Base-by-base conservation (phyloP, 1,139 yeast genomes). In the Geotrichum europaeum region DNA sequence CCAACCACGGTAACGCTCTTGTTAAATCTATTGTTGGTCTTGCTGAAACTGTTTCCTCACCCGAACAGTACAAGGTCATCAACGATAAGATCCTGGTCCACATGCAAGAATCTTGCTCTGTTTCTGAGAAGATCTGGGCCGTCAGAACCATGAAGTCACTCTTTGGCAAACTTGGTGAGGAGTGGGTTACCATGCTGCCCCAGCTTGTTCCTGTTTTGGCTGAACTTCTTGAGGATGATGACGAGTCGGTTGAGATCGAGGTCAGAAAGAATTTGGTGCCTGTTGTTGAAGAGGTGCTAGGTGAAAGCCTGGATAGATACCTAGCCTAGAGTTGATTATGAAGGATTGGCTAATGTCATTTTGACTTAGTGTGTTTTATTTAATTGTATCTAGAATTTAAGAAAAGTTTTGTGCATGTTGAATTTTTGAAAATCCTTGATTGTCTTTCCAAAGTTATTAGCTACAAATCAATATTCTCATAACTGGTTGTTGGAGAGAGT, bases 141-240 rank as follows among this genome's bases (percentile, higher is more conserved):
- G 82, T 90, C 59, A 84, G 87, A 72, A 79, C 89, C 1, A 81
- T 92, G 74, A 89, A 89, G 75, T 80, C 84, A 30, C 84, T 94
- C 51, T 94, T 91, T 81, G 89, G 89, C 67, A 89, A 89, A 78
- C 86, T 91, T 72, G 98, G 98, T 58, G 98, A 94, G 70, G 91
- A 86, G 73, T 94, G 99, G 99, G 82, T 94, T 65, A 78, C 87
- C 49, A 81, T 89, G 78, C 81, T 94, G 70, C 99, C 99, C 30
- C 97, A 94, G 70, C 81, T 94, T 69, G 96, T 95, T 64, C 99
- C 99, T 51, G 82, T 90, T 65, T 89, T 94, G 73, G 97, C 98
- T 5, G 99, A 94, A 75, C 78, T 95, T 64, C 80, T 94, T 65
- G 99, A 94, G 72, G 98, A 92, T 72, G 98, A 94, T 64, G 96